phyloP scores from a whole-genome alignment of 148 eudicot species.

The Vaccinium corymbosum region DNA sequence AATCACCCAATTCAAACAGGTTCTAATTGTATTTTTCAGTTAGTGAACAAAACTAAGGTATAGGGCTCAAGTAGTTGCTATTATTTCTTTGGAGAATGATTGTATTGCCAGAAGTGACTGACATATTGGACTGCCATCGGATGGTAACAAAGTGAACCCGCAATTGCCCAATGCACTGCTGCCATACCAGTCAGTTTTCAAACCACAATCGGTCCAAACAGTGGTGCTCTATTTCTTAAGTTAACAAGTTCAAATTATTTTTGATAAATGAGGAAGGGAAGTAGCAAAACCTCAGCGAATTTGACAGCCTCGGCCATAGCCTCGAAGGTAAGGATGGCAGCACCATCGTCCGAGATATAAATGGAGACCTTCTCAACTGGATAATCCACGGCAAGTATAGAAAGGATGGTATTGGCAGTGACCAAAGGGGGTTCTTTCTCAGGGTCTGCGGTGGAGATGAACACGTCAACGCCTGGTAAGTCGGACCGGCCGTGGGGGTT shows the following conservation, averaged over 20 bases:
- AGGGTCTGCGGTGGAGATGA: conserved; percentile 85
- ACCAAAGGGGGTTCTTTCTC: conserved; percentile 93
- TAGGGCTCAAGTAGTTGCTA: background rate
- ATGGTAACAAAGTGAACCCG: background rate
- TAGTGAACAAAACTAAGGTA: background rate
- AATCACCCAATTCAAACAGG: background rate
- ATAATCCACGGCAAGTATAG: conserved; percentile 74
- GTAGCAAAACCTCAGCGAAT: conserved; percentile 44
- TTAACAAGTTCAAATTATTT: background rate
- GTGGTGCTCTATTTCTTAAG: background rate
- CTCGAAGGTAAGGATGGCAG: conserved; percentile 76
- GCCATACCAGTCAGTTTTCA: background rate
- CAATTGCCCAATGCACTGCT: background rate
- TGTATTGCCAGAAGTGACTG: background rate
- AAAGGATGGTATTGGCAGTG: conserved; percentile 79
- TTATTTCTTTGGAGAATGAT: background rate
- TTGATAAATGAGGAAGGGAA: background rate
- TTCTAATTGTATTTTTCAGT: background rate
- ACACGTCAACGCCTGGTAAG: conserved; percentile 78
- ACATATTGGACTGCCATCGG: background rate
- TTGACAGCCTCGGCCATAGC: conserved; percentile 95
- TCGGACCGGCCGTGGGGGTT: conserved; percentile 85
- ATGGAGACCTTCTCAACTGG: conserved; percentile 75
- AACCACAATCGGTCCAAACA: background rate
- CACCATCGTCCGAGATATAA: conserved; percentile 91